Percentiles rank a stretch among this genome's conserved stretches.
Evolutionary conservation across 768 basidiomycete genomes (phyloP).

Genomic region (Amanita brunnescens): DNA sequence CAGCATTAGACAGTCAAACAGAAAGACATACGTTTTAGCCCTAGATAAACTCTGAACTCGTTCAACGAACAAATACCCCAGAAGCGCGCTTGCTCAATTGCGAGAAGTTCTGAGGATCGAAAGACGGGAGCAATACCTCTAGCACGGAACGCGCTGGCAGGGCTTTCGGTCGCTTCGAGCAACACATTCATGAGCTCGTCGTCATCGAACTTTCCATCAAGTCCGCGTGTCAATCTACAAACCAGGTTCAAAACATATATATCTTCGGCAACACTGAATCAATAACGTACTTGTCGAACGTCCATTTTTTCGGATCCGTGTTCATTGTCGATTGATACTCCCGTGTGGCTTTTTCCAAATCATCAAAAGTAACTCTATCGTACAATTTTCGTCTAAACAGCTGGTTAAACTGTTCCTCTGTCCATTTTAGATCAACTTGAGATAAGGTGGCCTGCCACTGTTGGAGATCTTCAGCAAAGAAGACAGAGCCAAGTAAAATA

Average conservation of each 20-base stretch:
- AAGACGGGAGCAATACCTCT: constrained; percentile 38
- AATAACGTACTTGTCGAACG: constrained; percentile 35
- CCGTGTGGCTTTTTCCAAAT: constrained; percentile 16
- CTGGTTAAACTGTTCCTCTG: constrained; percentile 33
- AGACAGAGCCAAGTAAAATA: neutral
- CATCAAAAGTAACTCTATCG: constrained; percentile 22
- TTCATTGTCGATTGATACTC: constrained; percentile 3
- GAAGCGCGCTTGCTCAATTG: constrained; percentile 41
- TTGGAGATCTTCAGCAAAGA: neutral
- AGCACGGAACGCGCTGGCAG: constrained; percentile 40
- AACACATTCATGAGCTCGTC: constrained; percentile 40
- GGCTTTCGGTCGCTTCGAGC: constrained; percentile 34
- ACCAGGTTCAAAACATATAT: no score
- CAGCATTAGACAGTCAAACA: neutral
- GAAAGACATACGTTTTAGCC: constrained; percentile 29
- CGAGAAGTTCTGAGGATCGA: constrained; percentile 46
- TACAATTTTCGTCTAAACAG: constrained; percentile 31
- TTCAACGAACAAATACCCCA: constrained; percentile 56
- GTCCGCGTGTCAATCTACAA: constrained; percentile 34
- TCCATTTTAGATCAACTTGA: constrained; percentile 41
- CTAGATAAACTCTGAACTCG: constrained; percentile 44
- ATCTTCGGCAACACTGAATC: no score
- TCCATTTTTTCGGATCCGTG: constrained; percentile 28
- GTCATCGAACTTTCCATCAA: constrained; percentile 43
- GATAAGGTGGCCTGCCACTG: constrained; percentile 54